A percentile compares a stretch with the other conserved stretches of the same genome.
Evolutionary conservation across 768 basidiomycete genomes (phyloP).

Genomic region (Mycena belliarum): DNA sequence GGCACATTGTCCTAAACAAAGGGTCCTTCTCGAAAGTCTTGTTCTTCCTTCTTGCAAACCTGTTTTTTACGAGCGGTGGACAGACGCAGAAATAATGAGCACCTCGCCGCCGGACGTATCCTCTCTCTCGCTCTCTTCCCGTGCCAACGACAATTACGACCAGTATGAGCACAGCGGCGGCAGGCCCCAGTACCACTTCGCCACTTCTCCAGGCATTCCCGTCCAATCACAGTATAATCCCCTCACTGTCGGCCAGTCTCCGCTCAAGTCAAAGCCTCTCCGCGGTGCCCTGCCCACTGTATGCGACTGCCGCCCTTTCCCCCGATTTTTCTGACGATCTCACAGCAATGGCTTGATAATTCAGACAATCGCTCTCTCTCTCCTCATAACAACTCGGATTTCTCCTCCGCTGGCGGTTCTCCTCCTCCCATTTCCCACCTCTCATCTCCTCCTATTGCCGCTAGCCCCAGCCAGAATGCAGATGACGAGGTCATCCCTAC

Average conservation of each 20-base stretch:
- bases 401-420: constrained; percentile 85
- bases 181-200: constrained; percentile 63
- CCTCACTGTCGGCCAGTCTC: constrained; percentile 61
- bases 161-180: constrained; percentile 37
- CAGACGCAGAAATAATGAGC: constrained; percentile 58
- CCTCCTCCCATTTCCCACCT: constrained; percentile 57
- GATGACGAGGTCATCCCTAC: constrained; percentile 98
- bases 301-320: constrained; percentile 32
- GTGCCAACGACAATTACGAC: constrained; percentile 57
- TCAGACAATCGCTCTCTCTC: constrained; percentile 82
- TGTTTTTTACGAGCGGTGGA: too few relatives aligned
- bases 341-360: constrained; percentile 87
- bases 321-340: constrained; percentile 24
- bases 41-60: too few relatives aligned
- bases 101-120: constrained; percentile 81
- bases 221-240: constrained; percentile 60
- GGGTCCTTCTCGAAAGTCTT: too few relatives aligned
- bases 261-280: constrained; percentile 71
- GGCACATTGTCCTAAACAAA: too few relatives aligned
- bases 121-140: constrained; percentile 69
- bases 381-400: constrained; percentile 85
- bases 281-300: constrained; percentile 78
- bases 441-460: constrained; percentile 41
- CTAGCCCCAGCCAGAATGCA: constrained; percentile 49
- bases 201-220: constrained; percentile 57